phyloP scores from a whole-genome alignment of 1,139 yeast species.

The Wickerhamiella pararugosa region DNA sequence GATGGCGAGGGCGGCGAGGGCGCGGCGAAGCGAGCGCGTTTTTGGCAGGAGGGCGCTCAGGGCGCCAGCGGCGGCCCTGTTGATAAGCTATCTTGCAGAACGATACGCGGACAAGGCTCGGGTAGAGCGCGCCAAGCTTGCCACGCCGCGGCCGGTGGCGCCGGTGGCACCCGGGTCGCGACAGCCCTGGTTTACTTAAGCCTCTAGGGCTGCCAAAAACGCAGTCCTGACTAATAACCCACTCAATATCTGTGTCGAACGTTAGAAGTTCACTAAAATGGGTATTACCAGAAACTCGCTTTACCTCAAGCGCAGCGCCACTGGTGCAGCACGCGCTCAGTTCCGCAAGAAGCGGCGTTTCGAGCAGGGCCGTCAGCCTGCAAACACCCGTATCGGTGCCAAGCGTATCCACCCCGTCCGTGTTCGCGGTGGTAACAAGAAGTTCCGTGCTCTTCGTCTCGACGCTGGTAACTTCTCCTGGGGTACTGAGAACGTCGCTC shows the following conservation, averaged over 20 bases:
- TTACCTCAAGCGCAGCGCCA: constrained; percentile 95
- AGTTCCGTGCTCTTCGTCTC: constrained; percentile 98
- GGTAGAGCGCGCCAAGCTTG: too few relatives aligned
- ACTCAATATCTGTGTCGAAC: constrained; percentile 4
- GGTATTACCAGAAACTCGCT: constrained; percentile 99
- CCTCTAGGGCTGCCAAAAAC: too few relatives aligned
- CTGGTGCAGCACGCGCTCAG: constrained; percentile 99
- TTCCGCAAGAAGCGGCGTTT: constrained; percentile 99
- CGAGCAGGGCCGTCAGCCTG: constrained; percentile 99
- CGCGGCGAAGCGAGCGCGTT: too few relatives aligned
- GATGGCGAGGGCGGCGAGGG: too few relatives aligned
- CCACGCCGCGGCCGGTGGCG: too few relatives aligned
- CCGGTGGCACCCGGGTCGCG: too few relatives aligned
- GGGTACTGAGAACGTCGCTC: constrained; percentile 97
- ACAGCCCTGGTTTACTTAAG: too few relatives aligned
- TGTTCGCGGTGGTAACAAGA: constrained; percentile 99
- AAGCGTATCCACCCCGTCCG: constrained; percentile 98
- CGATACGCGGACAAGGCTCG: too few relatives aligned
- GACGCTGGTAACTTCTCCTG: constrained; percentile 99
- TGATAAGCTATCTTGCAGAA: too few relatives aligned
- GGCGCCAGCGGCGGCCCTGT: too few relatives aligned
- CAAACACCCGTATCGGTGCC: constrained; percentile 98
- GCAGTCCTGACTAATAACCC: not conserved
- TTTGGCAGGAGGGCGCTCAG: too few relatives aligned
- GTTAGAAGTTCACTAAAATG: constrained; percentile 32